Evolutionary conservation across 495 filamentous ascomycete species (phyloP).

Genomic region (Evansstolkia leycettana): DNA sequence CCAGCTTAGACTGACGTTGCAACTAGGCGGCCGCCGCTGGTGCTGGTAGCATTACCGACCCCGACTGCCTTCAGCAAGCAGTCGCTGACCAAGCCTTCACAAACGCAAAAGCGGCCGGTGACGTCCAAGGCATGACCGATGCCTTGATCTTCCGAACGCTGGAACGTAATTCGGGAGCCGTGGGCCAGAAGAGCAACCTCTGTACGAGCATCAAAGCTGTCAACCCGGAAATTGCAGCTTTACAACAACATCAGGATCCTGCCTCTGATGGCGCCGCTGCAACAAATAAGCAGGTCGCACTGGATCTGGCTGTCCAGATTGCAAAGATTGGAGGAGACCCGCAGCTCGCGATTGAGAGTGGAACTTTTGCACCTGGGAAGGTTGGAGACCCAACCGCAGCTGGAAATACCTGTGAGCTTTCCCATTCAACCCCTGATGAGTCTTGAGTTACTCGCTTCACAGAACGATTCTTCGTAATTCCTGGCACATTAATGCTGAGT

Average conservation of each 20-base stretch:
- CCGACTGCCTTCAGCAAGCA: constrained; percentile 55
- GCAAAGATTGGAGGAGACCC: constrained; percentile 46
- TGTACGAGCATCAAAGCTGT: constrained; percentile 45
- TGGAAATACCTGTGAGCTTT: constrained; percentile 45
- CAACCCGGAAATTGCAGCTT: constrained; percentile 55
- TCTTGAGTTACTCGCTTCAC: no score
- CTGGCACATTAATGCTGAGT: no score
- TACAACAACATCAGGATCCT: constrained; percentile 56
- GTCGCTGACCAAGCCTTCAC: constrained; percentile 59
- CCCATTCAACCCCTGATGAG: no score
- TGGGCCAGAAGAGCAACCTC: constrained; percentile 39
- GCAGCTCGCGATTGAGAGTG: constrained; percentile 38
- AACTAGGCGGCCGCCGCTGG: constrained; percentile 42
- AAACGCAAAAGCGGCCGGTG: constrained; percentile 50
- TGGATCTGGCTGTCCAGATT: constrained; percentile 41
- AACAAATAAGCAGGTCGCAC: constrained; percentile 42
- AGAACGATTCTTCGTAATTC: no score
- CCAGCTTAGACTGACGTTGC: no score
- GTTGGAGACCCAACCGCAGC: constrained; percentile 41
- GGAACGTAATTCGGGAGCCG: constrained; percentile 48
- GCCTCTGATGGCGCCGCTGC: constrained; percentile 36
- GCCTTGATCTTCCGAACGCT: constrained; percentile 51
- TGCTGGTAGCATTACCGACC: constrained; percentile 42
- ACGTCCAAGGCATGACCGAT: constrained; percentile 41
- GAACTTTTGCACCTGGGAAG: constrained; percentile 47